phyloP scores from a whole-genome alignment of 805 yeast species.

The Blastobotrys peoriensis region DNA sequence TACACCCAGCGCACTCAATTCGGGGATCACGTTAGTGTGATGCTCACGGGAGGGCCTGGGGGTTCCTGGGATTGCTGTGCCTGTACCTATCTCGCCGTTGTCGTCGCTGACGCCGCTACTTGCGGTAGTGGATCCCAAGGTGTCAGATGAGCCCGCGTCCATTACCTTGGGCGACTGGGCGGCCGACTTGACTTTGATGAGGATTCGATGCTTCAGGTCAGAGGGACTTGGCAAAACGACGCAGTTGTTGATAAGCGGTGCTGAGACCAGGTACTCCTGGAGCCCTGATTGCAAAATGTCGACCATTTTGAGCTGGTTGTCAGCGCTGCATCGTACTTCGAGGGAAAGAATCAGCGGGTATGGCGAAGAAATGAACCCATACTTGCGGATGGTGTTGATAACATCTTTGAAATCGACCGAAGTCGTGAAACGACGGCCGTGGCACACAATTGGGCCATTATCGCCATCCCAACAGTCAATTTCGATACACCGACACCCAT shows the following conservation, averaged over 20 bases:
- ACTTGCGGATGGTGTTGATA: constrained; percentile 64
- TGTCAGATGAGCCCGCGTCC: background rate
- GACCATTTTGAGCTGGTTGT: constrained; percentile 59
- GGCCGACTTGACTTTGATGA: constrained; percentile 72
- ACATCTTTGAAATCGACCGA: constrained; percentile 67
- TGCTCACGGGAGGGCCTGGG: constrained; percentile 12
- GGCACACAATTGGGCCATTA: constrained; percentile 79
- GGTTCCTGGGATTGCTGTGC: background rate
- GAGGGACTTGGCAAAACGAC: constrained; percentile 62
- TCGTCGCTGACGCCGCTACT: constrained; percentile 9
- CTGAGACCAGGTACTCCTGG: constrained; percentile 49
- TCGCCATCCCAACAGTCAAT: constrained; percentile 92
- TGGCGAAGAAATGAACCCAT: constrained; percentile 83
- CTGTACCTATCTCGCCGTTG: background rate
- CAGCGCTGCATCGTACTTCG: constrained; percentile 70
- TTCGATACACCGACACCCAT: constrained; percentile 94
- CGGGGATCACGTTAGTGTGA: constrained; percentile 27
- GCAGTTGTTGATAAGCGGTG: constrained; percentile 32
- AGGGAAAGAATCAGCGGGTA: constrained; percentile 81
- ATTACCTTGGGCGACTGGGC: constrained; percentile 8
- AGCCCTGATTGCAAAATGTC: constrained; percentile 49
- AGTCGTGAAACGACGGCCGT: constrained; percentile 78
- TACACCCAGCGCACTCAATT: constrained; percentile 57
- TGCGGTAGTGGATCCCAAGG: constrained; percentile 2
- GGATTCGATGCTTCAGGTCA: constrained; percentile 60